phyloP scores from a whole-genome alignment of 2,329 filamentous ascomycete species.

The Clonostachys chloroleuca region DNA sequence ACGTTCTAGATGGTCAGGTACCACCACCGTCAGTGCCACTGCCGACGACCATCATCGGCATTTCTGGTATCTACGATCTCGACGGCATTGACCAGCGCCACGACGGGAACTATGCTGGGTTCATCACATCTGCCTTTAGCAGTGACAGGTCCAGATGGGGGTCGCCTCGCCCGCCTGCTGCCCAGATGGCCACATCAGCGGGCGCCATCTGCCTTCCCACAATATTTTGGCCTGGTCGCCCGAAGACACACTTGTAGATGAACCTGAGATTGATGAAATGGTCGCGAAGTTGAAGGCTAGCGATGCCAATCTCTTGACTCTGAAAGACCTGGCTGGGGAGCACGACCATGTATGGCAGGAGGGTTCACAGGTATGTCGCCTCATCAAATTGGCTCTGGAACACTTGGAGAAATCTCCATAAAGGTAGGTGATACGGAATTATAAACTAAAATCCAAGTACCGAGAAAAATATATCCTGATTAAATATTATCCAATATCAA shows the following conservation, averaged over 20 bases:
- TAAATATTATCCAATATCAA: neutral
- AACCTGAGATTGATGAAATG: conserved; percentile 56
- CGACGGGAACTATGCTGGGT: conserved; percentile 44
- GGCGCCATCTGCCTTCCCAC: conserved; percentile 20
- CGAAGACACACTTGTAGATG: conserved; percentile 46
- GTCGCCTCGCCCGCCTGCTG: conserved; percentile 43
- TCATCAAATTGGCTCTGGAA: too few relatives aligned
- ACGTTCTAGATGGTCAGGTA: conserved; percentile 12
- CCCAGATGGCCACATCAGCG: too few relatives aligned
- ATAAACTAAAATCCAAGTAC: neutral
- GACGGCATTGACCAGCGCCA: conserved; percentile 43
- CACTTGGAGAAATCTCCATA: too few relatives aligned
- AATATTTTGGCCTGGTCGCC: conserved; percentile 38
- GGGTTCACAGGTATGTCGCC: conserved; percentile 41
- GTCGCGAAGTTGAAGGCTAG: conserved; percentile 34
- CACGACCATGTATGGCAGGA: conserved; percentile 64
- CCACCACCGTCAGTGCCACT: conserved; percentile 18
- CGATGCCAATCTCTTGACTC: conserved; percentile 21
- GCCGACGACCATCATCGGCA: conserved; percentile 51
- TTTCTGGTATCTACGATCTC: conserved; percentile 66
- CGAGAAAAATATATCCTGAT: neutral
- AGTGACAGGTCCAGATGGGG: conserved; percentile 43
- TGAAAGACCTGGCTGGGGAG: conserved; percentile 43
- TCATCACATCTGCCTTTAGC: conserved; percentile 60
- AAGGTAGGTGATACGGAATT: too few relatives aligned